Evolutionary conservation across 305 asterid species (phyloP).

Genomic region (Fraxinus sp.): DNA sequence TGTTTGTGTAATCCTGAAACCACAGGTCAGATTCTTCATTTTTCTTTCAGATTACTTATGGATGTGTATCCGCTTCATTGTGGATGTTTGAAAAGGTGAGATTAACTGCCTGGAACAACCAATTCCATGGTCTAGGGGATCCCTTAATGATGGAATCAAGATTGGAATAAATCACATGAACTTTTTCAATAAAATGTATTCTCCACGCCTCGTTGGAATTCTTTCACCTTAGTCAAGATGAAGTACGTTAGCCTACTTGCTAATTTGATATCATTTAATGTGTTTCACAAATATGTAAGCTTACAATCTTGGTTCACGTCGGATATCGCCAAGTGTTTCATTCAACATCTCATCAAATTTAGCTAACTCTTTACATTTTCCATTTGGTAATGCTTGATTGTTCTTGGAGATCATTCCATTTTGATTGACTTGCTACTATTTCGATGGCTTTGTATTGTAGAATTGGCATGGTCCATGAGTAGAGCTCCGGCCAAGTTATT

Average conservation of each 20-base stretch:
- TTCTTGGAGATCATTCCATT: neutral
- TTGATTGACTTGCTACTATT: neutral
- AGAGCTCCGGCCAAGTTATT: neutral
- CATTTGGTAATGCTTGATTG: neutral
- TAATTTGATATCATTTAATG: neutral
- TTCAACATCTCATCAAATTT: neutral
- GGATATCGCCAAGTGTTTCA: neutral
- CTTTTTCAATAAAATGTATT: neutral
- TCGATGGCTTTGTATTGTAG: too few relatives aligned
- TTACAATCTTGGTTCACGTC: neutral
- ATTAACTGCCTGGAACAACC: neutral
- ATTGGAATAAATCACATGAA: neutral
- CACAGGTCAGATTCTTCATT: neutral
- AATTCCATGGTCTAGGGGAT: neutral
- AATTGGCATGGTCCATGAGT: too few relatives aligned
- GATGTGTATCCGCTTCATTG: neutral
- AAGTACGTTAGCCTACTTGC: neutral
- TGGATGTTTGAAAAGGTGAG: neutral
- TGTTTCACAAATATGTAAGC: neutral
- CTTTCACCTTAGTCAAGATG: neutral
- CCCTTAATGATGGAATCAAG: neutral
- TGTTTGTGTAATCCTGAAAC: neutral
- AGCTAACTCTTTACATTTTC: neutral
- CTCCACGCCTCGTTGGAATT: neutral
- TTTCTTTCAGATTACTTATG: neutral